A percentile compares a stretch with the other conserved stretches of the same genome.
These are phyloP conservation scores for Porcisia deanei DNA, from an alignment of 208 protist species.

Conservation along the genomic window DNA sequence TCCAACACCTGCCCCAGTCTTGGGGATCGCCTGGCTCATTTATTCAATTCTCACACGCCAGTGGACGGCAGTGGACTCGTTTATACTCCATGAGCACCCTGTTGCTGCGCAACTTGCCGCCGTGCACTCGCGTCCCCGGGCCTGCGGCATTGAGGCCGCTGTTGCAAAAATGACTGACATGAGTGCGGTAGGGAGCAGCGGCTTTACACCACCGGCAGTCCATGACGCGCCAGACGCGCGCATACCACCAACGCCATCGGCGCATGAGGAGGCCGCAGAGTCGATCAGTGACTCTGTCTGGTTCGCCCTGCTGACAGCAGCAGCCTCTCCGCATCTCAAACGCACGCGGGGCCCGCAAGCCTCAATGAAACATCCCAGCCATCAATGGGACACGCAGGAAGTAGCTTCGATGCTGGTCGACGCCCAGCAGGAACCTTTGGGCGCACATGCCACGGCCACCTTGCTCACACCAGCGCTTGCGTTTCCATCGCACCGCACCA, in stretches of 20 bases:
- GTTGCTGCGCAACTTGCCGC: constrained; percentile 10
- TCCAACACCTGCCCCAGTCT: constrained; percentile 22
- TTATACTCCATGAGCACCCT: constrained; percentile 26
- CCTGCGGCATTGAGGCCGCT: background rate
- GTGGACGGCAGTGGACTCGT: constrained; percentile 31
- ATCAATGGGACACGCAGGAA: constrained; percentile 51
- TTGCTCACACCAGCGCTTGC: background rate
- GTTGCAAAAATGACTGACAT: too few relatives aligned
- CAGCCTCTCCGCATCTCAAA: constrained; percentile 18
- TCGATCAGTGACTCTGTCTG: constrained; percentile 7
- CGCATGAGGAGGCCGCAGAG: background rate
- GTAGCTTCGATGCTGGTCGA: constrained; percentile 13
- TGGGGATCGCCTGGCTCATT: constrained; percentile 65
- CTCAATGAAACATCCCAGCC: constrained; percentile 37
- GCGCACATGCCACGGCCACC: background rate
- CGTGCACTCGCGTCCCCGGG: background rate
- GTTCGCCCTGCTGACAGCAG: constrained; percentile 6
- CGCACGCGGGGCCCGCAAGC: constrained; percentile 19
- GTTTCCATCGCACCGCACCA: background rate
- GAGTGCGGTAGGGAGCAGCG: background rate
- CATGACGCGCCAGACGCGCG: background rate
- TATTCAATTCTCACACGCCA: constrained; percentile 55
- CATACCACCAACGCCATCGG: background rate
- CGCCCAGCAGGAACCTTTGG: background rate
- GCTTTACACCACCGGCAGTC: background rate